Conservation (phyloP, 768 basidiomycete species). For the Kwoniella europaea region DNA sequence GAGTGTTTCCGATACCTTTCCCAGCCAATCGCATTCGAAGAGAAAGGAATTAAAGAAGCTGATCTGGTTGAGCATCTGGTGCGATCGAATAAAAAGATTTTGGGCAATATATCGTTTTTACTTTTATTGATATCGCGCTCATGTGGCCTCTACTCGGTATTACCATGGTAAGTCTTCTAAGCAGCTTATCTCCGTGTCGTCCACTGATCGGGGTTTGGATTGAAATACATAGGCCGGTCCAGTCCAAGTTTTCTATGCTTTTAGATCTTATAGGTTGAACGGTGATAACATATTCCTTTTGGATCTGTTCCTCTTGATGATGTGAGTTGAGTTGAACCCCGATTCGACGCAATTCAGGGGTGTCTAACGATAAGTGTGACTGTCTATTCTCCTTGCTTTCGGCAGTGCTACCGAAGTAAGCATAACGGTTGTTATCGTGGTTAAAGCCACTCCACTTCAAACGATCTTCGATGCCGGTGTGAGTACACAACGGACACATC, state of each 20-base stretch:
- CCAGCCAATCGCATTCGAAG: too few relatives aligned
- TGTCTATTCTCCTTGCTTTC: too few relatives aligned
- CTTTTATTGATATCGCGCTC: background rate
- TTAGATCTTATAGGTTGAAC: background rate
- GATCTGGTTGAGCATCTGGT: background rate
- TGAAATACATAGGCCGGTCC: background rate
- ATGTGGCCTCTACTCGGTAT: slow-evolving; percentile 2
- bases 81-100: background rate
- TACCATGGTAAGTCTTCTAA: slow-evolving; percentile 1
- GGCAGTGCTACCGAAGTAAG: background rate
- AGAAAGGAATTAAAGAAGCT: background rate
- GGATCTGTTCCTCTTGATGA: background rate
- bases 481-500: too few relatives aligned
- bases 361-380: too few relatives aligned
- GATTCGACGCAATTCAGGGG: too few relatives aligned
- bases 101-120: slow-evolving; percentile 1
- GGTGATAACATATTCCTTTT: background rate
- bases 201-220: too few relatives aligned
- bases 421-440: background rate
- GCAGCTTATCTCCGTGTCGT: too few relatives aligned
- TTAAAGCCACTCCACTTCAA: background rate
- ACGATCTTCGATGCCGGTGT: slow-evolving; percentile 5
- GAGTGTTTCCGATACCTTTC: too few relatives aligned
- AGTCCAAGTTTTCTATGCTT: slow-evolving; percentile 6
- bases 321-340: too few relatives aligned